These are phyloP conservation scores for Geotrichum europaeum DNA, from an alignment of 1,139 yeast genomes.

Conservation along the genomic window DNA sequence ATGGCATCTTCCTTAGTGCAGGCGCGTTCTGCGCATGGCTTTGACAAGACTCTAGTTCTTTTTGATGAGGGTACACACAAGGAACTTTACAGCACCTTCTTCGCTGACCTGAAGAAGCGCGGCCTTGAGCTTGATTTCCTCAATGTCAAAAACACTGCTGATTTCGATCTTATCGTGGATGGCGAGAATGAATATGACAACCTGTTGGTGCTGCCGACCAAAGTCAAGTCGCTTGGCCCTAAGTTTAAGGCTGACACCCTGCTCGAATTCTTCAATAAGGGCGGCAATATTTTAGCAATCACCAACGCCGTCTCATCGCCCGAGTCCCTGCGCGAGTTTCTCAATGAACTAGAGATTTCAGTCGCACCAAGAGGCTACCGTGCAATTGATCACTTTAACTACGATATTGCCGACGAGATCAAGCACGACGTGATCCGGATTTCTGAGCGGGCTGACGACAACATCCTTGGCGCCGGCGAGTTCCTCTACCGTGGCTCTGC, in stretches of 20 bases:
- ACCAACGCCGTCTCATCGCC: slow-evolving; percentile 56
- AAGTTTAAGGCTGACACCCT: slow-evolving; percentile 40
- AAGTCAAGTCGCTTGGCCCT: slow-evolving; percentile 39
- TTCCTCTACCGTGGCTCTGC: slow-evolving; percentile 44
- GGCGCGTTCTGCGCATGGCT: slow-evolving; percentile 23
- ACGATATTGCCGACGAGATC: slow-evolving; percentile 20
- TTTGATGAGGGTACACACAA: slow-evolving; percentile 24
- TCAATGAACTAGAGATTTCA: slow-evolving; percentile 75
- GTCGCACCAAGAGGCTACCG: slow-evolving; percentile 74
- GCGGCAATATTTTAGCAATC: slow-evolving; percentile 71
- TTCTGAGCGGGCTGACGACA: neutral
- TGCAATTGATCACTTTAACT: slow-evolving; percentile 60
- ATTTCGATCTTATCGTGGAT: slow-evolving; percentile 37
- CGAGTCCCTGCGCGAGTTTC: slow-evolving; percentile 59
- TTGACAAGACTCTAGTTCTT: slow-evolving; percentile 25
- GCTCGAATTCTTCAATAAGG: slow-evolving; percentile 51
- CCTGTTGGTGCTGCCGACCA: slow-evolving; percentile 48
- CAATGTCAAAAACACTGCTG: slow-evolving; percentile 28
- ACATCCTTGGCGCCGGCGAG: slow-evolving; percentile 16
- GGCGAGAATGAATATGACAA: slow-evolving; percentile 48
- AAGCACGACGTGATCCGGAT: slow-evolving; percentile 22
- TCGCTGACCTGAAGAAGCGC: slow-evolving; percentile 31
- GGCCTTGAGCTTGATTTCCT: slow-evolving; percentile 31
- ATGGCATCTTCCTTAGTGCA: slow-evolving; percentile 13
- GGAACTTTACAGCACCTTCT: slow-evolving; percentile 32